Percentiles rank a stretch among this genome's conserved stretches.
These are phyloP conservation scores for Alternaria gansuensis DNA, from an alignment of 2,329 filamentous ascomycete genomes.

Conservation along the genomic window DNA sequence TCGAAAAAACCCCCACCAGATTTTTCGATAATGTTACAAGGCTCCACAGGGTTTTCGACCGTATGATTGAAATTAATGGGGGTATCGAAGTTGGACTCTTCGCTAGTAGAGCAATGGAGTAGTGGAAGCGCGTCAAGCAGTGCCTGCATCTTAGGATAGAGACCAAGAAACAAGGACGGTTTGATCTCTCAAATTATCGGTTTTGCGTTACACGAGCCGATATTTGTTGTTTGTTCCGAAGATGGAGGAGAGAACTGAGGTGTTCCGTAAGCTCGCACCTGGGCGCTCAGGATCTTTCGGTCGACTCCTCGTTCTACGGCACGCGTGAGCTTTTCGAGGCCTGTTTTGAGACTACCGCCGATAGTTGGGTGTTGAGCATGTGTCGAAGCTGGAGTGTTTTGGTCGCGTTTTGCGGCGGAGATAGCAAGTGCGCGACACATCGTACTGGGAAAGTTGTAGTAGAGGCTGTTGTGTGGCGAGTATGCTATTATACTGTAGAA, in stretches of 20 bases:
- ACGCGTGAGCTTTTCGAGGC: slow-evolving; percentile 18
- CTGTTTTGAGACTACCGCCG: slow-evolving; percentile 18
- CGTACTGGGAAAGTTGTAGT: not conserved
- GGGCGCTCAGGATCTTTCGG: slow-evolving; percentile 25
- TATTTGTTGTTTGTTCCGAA: not conserved
- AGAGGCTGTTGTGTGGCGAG: not conserved
- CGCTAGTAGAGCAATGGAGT: not conserved
- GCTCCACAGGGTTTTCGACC: not conserved
- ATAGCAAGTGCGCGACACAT: slow-evolving; percentile 6
- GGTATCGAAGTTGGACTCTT: not conserved
- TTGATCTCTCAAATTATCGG: slow-evolving; percentile 9
- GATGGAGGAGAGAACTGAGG: not conserved
- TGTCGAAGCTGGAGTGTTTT: not conserved
- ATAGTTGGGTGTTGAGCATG: not conserved
- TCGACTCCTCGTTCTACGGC: slow-evolving; percentile 25
- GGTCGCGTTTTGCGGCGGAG: slow-evolving; percentile 4
- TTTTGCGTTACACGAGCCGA: not conserved
- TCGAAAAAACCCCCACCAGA: not conserved
- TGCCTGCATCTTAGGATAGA: not conserved
- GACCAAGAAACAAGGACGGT: not conserved
- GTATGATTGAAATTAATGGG: not conserved
- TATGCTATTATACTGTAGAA: not conserved
- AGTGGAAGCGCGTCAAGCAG: slow-evolving; percentile 20
- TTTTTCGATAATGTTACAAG: not conserved
- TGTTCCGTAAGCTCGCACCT: slow-evolving; percentile 21